These are phyloP conservation scores for Nemania bipapillata DNA, from an alignment of 2,329 filamentous ascomycete species.

Conservation along the genomic window DNA sequence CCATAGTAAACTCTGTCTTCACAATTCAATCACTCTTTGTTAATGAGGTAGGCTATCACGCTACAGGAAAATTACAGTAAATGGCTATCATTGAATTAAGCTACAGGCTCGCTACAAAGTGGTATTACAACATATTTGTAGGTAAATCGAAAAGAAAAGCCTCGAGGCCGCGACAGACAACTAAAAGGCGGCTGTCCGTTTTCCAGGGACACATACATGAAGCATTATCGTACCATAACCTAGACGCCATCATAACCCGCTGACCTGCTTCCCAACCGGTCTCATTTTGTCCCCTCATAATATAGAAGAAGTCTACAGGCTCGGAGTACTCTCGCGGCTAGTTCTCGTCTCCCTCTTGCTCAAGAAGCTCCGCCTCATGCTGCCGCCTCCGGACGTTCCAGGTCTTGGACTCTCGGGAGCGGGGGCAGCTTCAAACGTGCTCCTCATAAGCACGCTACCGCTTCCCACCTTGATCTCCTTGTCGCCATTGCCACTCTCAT, in stretches of 20 bases:
- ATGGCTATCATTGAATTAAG: neutral
- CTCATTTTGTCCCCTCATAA: constrained; percentile 8
- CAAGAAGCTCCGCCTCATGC: constrained; percentile 47
- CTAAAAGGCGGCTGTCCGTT: neutral
- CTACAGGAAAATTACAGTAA: neutral
- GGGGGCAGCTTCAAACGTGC: constrained; percentile 68
- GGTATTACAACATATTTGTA: constrained; percentile 19
- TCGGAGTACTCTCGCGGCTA: constrained; percentile 45
- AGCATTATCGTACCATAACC: constrained; percentile 17
- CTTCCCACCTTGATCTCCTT: constrained; percentile 79
- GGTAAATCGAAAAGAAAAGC: neutral
- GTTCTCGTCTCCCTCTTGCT: constrained; percentile 45
- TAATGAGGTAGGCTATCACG: neutral
- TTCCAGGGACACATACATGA: constrained; percentile 10
- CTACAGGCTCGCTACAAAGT: neutral
- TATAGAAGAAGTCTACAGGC: constrained; percentile 23
- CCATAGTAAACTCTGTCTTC: too few relatives aligned
- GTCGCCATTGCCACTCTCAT: constrained; percentile 77
- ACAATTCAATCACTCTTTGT: too few relatives aligned
- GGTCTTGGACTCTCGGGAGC: constrained; percentile 43
- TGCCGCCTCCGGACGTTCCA: constrained; percentile 36
- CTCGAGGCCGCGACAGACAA: neutral
- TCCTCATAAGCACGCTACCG: constrained; percentile 78
- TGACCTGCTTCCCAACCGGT: neutral
- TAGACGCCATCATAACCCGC: constrained; percentile 21